phyloP scores from a whole-genome alignment of 495 filamentous ascomycete species.

The Chaetomium cochliodes region DNA sequence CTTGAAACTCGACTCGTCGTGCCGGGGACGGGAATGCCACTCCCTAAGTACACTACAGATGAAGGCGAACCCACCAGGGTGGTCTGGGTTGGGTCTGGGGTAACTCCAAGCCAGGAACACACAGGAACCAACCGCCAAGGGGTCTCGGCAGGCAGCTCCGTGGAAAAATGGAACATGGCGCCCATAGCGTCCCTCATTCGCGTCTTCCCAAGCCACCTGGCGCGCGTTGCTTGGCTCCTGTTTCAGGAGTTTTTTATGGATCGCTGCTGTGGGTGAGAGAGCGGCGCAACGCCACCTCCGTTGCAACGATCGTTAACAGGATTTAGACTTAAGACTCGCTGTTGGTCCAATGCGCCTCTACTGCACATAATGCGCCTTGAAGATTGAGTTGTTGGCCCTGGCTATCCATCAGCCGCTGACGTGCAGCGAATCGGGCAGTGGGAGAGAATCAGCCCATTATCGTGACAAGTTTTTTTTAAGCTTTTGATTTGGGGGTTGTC shows the following conservation, averaged over 20 bases:
- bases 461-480: neutral
- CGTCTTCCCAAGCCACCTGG: constrained; percentile 11
- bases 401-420: constrained; percentile 1
- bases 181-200: neutral
- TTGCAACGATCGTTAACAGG: neutral
- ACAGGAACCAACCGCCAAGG: neutral
- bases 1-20: constrained; percentile 3
- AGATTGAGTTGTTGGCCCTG: neutral
- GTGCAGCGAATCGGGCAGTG: neutral
- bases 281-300: constrained; percentile 4
- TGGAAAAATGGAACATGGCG: neutral
- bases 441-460: neutral
- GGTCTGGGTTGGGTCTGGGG: neutral
- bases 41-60: too few relatives aligned
- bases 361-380: neutral
- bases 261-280: neutral
- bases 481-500: neutral
- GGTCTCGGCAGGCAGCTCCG: neutral
- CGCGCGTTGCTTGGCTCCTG: constrained; percentile 9
- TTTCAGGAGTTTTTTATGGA: constrained; percentile 16
- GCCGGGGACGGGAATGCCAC: neutral
- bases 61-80: neutral
- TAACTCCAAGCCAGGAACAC: neutral
- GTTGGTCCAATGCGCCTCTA: neutral
- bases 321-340: neutral